Conservation (phyloP, 2,329 filamentous ascomycete species). For the Parascedosporium putredinis region DNA sequence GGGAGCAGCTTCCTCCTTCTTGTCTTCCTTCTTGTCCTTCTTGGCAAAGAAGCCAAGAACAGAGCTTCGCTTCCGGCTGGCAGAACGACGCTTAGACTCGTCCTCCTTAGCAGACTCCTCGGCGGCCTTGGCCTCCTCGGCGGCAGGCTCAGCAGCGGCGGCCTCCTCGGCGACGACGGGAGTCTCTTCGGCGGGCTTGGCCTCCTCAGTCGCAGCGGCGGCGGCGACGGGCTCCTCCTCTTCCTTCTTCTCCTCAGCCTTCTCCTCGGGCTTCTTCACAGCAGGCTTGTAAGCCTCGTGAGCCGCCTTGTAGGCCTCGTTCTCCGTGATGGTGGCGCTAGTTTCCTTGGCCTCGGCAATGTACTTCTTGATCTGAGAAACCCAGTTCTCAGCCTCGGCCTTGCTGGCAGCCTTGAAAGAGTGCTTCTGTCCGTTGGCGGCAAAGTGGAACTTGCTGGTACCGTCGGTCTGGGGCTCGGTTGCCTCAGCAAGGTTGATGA, state of each 20-base stretch:
- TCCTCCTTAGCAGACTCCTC: conserved; percentile 20
- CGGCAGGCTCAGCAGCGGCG: conserved; percentile 26
- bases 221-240: conserved; percentile 24
- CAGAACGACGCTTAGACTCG: conserved; percentile 50
- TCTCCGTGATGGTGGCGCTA: conserved; percentile 60
- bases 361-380: conserved; percentile 72
- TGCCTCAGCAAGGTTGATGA: conserved; percentile 68
- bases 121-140: conserved; percentile 27
- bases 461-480: conserved; percentile 68
- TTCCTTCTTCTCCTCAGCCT: conserved; percentile 26
- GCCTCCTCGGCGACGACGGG: conserved; percentile 21
- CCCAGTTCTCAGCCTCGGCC: conserved; percentile 86
- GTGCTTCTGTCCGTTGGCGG: conserved; percentile 81
- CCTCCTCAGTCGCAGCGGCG: conserved; percentile 21
- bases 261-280: conserved; percentile 31
- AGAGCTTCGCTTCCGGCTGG: conserved; percentile 55
- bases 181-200: conserved; percentile 18
- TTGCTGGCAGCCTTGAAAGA: conserved; percentile 70
- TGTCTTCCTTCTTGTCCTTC: conserved; percentile 35
- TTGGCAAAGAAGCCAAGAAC: conserved; percentile 51
- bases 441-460: conserved; percentile 74
- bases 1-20: conserved; percentile 17
- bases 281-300: conserved; percentile 57
- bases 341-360: conserved; percentile 76
- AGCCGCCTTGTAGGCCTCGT: conserved; percentile 81